Evolutionary conservation across 495 filamentous ascomycete genomes (phyloP).

Genomic region (Platismatia glauca): DNA sequence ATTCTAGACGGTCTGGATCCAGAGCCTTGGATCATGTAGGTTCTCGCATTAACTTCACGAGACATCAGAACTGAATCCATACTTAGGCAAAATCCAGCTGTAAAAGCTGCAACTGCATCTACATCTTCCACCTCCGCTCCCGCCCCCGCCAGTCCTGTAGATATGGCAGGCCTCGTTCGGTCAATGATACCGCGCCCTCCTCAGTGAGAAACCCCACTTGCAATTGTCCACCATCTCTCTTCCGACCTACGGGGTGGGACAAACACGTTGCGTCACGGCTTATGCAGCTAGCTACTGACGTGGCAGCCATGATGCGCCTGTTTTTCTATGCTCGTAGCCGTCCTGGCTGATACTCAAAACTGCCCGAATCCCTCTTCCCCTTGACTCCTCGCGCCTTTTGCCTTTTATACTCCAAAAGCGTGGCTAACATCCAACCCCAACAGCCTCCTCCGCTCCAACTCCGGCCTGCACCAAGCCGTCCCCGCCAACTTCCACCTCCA

Average conservation of each 20-base stretch:
- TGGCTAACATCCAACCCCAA: background rate
- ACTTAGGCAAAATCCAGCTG: too few relatives aligned
- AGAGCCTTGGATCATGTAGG: too few relatives aligned
- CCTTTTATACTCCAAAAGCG: background rate
- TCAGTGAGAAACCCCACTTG: background rate
- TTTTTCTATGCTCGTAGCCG: background rate
- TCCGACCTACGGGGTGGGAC: background rate
- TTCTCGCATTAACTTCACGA: too few relatives aligned
- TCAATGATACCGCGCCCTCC: too few relatives aligned
- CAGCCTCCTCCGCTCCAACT: background rate
- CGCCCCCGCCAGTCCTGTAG: too few relatives aligned
- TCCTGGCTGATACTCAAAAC: background rate
- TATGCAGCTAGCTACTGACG: background rate
- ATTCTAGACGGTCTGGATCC: too few relatives aligned
- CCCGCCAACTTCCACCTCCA: background rate
- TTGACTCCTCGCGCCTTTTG: background rate
- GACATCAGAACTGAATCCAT: too few relatives aligned
- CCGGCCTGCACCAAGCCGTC: background rate
- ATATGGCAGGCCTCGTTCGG: too few relatives aligned
- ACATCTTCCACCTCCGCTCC: too few relatives aligned
- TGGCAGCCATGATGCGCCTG: background rate
- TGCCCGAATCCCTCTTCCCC: background rate
- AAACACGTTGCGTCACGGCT: background rate
- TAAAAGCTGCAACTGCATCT: too few relatives aligned
- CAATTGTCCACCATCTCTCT: background rate